Evolutionary conservation across 1,139 yeast genomes (phyloP), one percentile per base, ranked within the genome.

Genomic region (Saccharomyces uvarum): DNA sequence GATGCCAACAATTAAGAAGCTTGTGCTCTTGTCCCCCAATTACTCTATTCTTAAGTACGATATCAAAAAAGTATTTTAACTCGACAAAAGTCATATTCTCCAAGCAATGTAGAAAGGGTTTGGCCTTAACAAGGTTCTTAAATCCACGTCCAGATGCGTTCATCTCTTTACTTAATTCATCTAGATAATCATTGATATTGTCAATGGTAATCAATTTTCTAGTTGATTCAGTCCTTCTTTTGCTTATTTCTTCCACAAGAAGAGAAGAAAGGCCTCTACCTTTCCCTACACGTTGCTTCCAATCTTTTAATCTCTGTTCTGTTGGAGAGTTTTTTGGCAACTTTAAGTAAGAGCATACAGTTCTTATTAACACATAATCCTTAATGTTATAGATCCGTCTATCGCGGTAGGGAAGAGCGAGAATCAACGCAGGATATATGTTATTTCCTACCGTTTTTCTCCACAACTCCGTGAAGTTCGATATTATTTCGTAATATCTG

Each of bases 1-100:
- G 91, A 65, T 90, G 96, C 90, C 95, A 89, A 33, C 73, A 65
- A n/a, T 70, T 65, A 49, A 89, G 73, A 56, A 89, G 75, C n/a
- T 76, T 72, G 52, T 78, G 75, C 61, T 88, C 95, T 55, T 84
- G 77, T 13, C 82, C 77, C 1, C 83, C 80, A 29, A 87, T 70
- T 14, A 82, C 73, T 54, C 82, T 76, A 55, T 76, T 76, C 61
- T 86, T 83, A 47, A 91, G 69, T 4, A 90, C 70, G 11, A 87
- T 84, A 55, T 85, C 82, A 55, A 87, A 75, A 33, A 88, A 73
- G 81, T 88, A 89, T 49, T 83, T 75, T 52, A 89, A 69, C 66
- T 90, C 97, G 6, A 78, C 74, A 21, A 84, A 79, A 38, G 81
- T 75, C 78, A 88, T 76, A 14, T 72, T 69, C n/a, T 77, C 76